These are phyloP conservation scores for Arthroderma sp. DNA, from an alignment of 2,329 filamentous ascomycete species.

Conservation along the genomic window DNA sequence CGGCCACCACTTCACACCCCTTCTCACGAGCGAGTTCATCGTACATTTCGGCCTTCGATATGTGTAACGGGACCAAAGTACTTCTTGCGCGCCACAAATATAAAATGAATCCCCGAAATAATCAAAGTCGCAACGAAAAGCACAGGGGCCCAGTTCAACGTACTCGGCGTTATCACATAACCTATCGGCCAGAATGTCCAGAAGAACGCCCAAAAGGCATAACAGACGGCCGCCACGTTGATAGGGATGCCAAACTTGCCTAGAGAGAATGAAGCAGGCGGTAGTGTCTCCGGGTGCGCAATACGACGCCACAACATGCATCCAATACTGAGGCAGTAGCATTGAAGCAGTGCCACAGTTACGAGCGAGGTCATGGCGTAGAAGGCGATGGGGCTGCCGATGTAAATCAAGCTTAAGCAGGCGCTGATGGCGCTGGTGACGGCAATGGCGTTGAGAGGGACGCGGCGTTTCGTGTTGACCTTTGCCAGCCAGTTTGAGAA, in stretches of 20 bases:
- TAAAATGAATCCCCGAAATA: not conserved
- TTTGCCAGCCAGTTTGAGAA: constrained; percentile 36
- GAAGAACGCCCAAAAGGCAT: constrained; percentile 14
- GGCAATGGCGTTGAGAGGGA: constrained; percentile 33
- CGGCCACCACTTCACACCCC: no score
- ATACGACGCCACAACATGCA: constrained; percentile 33
- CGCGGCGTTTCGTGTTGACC: constrained; percentile 28
- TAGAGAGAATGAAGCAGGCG: constrained; percentile 18
- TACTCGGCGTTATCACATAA: not conserved
- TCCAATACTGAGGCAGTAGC: constrained; percentile 23
- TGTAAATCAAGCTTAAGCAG: constrained; percentile 40
- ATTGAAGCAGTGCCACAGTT: constrained; percentile 38
- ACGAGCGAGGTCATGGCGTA: constrained; percentile 42
- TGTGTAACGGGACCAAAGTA: constrained; percentile 10
- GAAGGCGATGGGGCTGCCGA: constrained; percentile 41
- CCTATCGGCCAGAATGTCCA: constrained; percentile 9
- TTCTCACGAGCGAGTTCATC: not conserved
- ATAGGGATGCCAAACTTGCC: constrained; percentile 34
- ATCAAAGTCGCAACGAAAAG: constrained; percentile 6
- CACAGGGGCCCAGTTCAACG: constrained; percentile 9
- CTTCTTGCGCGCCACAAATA: constrained; percentile 8
- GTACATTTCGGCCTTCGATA: constrained; percentile 8
- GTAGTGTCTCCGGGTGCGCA: constrained; percentile 17
- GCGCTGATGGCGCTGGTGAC: constrained; percentile 23
- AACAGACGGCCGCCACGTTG: constrained; percentile 35